Evolutionary conservation across 1,284 basidiomycete genomes (phyloP), one percentile per base, ranked within the genome.

Genomic region (Cryptococcus neoformans): DNA sequence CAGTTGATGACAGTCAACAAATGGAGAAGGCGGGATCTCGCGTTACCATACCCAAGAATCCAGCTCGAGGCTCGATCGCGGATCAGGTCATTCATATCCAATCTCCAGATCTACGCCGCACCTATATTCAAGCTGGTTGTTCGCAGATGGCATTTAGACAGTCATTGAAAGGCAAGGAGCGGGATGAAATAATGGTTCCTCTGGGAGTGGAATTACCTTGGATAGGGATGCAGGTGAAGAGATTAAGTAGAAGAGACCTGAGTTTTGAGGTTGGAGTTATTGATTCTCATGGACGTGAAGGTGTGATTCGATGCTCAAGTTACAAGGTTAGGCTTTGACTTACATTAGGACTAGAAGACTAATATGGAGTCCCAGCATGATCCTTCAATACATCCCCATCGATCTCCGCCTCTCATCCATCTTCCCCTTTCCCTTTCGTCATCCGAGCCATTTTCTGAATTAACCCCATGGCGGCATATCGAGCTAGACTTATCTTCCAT

Each of bases 71-170:
- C 55, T 50, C 41, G 8, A 78, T 59, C 70, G 85, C n/a, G 69
- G 81, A 68, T 66, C 84, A 83, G 0, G 89, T 91, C 0, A 79
- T 92, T n/a, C 90, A 92, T 64, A 83, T 92, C 46, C 90, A 92
- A 67, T 89, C 88, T 3, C 88, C 89, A 7, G 84, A 84, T 1
- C 70, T 89, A 37, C 80, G 78, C 38, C 83, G 80, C 38, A 89
- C 89, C 0, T 92, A 82, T 67, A 85, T 92, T 51, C 84, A 83
- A 28, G 71, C 89, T 83, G 45, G 80, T 80, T 59, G 51, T 6
- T 67, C 66, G 4, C 8, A 14, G 12, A 38, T 21, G 7, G 51
- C 51, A 34, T 59, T 45, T 35, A 44, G 35, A 11, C 16, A 21
- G 10, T n/a, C 39, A 50, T 56, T 17, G 39, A 35, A 35, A 45